Base-by-base conservation (phyloP, 306 rosid species). In the Coriaria nepalensis region DNA sequence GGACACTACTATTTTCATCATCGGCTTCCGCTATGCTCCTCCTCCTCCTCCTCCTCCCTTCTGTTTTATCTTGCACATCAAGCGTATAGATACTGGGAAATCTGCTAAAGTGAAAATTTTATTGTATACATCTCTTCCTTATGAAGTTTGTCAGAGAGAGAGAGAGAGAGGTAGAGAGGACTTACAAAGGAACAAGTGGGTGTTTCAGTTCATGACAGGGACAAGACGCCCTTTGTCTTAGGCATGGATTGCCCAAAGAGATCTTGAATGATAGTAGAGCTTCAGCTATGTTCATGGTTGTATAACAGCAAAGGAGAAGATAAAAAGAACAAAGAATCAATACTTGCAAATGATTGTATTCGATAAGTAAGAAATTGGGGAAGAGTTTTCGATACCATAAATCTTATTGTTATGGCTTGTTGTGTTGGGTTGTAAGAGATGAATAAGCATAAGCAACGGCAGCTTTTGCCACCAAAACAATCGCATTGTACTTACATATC, bases 141-240 rank as follows among this genome's bases (percentile, higher is more conserved):
- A 45, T 2, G 37, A 9, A 10, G 10, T 5, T 35, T 13, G 10
- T 33, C 33, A 44, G 7, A 12, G 33, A 47, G 35, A 51, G 62
- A 70, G 68, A 61, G 32, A n/a, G 47, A 51, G 71, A 62, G 43
- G 29, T 20, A 20, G 41, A 55, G 67, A 51, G 64, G 67, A 57
- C 88, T 70, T 80, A 80, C 83, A 56, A 43, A 73, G 74, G 37
- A 76, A 58, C 67, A 66, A 68, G 64, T 35, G 73, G 73, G 43
- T 73, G 68, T 60, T 71, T 72, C 58, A 57, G 68, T 55, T 68
- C 60, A 57, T 73, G 66, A 65, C 73, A 76, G 54, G 68, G 34
- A 45, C 59, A 36, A 46, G 65, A 62, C 6, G 68, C 69, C 69
- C 67, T 33, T 61, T 61, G 73, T 64, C 60, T 54, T 45, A 52